phyloP scores from a whole-genome alignment of 768 basidiomycete genomes.

The Leccinellum albellum region DNA sequence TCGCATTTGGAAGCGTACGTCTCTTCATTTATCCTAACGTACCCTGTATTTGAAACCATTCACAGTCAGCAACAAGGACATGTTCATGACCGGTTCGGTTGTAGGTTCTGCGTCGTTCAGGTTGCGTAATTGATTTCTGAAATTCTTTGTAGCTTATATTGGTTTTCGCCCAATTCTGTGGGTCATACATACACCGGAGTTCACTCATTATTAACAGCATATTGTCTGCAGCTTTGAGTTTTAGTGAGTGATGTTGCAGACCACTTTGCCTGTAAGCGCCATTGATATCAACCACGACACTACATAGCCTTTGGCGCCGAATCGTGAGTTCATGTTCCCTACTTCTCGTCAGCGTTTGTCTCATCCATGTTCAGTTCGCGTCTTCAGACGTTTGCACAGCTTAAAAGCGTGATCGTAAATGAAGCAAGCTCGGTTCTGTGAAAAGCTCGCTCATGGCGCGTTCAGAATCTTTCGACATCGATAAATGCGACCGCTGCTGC shows the following conservation, averaged over 20 bases:
- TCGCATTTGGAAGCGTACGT: constrained; percentile 47
- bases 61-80: constrained; percentile 49
- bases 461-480: constrained; percentile 40
- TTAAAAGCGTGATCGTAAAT: constrained; percentile 41
- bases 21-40: background rate
- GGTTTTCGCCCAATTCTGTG: constrained; percentile 39
- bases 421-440: background rate
- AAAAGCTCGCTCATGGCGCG: background rate
- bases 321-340: constrained; percentile 28
- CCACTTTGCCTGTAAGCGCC: background rate
- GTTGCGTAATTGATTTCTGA: background rate
- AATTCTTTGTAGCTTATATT: constrained; percentile 20
- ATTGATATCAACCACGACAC: constrained; percentile 1
- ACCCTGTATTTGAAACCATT: background rate
- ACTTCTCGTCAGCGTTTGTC: background rate
- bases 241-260: constrained; percentile 27
- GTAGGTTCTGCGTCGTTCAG: constrained; percentile 12
- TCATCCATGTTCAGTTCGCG: constrained; percentile 34
- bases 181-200: background rate
- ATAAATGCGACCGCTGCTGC: constrained; percentile 49
- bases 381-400: constrained; percentile 38
- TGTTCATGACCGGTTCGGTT: constrained; percentile 32
- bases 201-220: constrained; percentile 1
- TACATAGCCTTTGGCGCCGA: constrained; percentile 33
- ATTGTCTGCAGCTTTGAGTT: constrained; percentile 22